Evolutionary conservation across 2,329 filamentous ascomycete genomes (phyloP), one percentile per base, ranked within the genome.

Genomic region (Fusarium odoratissimum): DNA sequence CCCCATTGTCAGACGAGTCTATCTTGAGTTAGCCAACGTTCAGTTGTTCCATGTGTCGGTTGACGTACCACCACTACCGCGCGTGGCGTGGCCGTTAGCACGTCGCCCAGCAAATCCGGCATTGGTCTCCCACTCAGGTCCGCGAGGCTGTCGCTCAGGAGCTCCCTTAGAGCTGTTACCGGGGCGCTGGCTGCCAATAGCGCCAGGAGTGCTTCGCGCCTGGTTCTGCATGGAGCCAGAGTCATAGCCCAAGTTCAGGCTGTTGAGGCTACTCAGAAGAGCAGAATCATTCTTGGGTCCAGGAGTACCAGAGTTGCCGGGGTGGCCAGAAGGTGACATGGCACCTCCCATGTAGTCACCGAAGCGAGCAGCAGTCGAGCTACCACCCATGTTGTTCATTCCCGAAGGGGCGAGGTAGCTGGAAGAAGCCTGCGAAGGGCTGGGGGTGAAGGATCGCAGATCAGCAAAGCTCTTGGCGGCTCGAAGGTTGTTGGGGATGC

Each of bases 391-490:
- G 67, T 88, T 89, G 72, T 90, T 90, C 61, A 94, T 79, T 33
- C 82, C 82, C n/a, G 74, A 65, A 16, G 82, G 79, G 8, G 78
- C 83, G 31, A 84, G 82, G 80, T 97, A 97, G 85, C 94, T 97
- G 10, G 94, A 94, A 23, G 94, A 94, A 1, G 83, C 81, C 17
- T 96, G 97, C 6, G 93, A 95, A 10, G 96, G 95, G 76, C 95
- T 98, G 16, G 95, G 95, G 21, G 95, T 98, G 83, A 97, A 97
- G 3, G 95, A 97, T 73, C 95, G 93, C 72, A 99, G 85, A 80
- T 99, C 96, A 40, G 95, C 96, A 80, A 98, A 98, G 56, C 95
- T 98, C 86, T 98, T 98, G 70, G 95, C 96, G 33, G 94, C 94
- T 46, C 96, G 92, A 40, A 99, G 89, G 78, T 95, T 95, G 79